These are phyloP conservation scores for Russula olivacea DNA, from an alignment of 768 basidiomycete genomes.

Conservation along the genomic window DNA sequence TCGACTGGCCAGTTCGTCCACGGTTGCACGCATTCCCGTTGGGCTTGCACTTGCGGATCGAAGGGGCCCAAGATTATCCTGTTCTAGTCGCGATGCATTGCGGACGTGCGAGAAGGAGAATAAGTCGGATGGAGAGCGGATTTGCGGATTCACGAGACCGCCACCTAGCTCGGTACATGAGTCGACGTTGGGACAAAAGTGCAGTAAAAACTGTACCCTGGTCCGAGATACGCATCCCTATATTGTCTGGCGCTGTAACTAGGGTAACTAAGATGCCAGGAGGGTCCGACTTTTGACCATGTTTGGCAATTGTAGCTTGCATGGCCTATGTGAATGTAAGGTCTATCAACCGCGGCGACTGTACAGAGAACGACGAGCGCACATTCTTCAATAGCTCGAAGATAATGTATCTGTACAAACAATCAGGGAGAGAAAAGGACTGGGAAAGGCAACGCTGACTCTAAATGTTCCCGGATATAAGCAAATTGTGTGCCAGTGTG, in stretches of 20 bases:
- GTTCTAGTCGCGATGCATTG: conserved; percentile 63
- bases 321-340: conserved; percentile 47
- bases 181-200: conserved; percentile 2
- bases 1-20: conserved; percentile 65
- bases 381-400: conserved; percentile 91
- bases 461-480: conserved; percentile 83
- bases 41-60: conserved; percentile 55
- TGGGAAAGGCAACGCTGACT: conserved; percentile 42
- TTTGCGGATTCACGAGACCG: conserved; percentile 51
- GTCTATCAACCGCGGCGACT: neutral
- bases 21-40: conserved; percentile 66
- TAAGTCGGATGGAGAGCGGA: conserved; percentile 65
- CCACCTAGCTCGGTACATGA: conserved; percentile 46
- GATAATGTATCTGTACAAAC: conserved; percentile 59
- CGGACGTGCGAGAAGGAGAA: conserved; percentile 88
- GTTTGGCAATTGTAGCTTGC: conserved; percentile 55
- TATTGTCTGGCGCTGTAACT: conserved; percentile 62
- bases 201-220: conserved; percentile 48
- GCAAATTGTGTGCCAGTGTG: conserved; percentile 64
- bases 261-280: conserved; percentile 75
- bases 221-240: conserved; percentile 85
- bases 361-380: conserved; percentile 28
- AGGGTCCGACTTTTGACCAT: conserved; percentile 38
- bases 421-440: neutral
- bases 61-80: conserved; percentile 61